phyloP scores from a whole-genome alignment of 495 filamentous ascomycete species.

The Trichoderma asperelloides region DNA sequence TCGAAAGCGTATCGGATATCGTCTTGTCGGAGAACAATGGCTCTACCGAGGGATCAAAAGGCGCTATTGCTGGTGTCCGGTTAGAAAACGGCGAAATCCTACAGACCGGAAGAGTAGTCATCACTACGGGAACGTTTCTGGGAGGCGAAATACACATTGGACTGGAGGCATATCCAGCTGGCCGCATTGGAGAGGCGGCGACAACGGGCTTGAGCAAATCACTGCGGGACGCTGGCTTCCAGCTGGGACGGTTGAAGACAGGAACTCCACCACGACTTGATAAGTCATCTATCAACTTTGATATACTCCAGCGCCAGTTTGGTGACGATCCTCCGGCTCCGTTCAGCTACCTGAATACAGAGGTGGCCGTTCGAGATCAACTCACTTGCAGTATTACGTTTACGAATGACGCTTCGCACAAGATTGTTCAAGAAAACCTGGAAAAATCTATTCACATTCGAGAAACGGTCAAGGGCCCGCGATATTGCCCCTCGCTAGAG shows the following conservation, averaged over 20 bases:
- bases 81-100: constrained; percentile 86
- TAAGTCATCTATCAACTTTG: constrained; percentile 73
- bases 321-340: constrained; percentile 83
- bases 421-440: constrained; percentile 76
- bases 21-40: constrained; percentile 50
- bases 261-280: constrained; percentile 88
- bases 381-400: constrained; percentile 74
- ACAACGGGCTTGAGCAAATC: constrained; percentile 92
- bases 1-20: constrained; percentile 89
- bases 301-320: constrained; percentile 55
- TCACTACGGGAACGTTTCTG: constrained; percentile 93
- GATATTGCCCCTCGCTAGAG: constrained; percentile 93
- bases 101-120: constrained; percentile 71
- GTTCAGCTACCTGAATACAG: constrained; percentile 82
- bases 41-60: constrained; percentile 44
- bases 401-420: constrained; percentile 75
- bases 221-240: constrained; percentile 79
- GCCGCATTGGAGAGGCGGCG: constrained; percentile 88
- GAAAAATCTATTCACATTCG: constrained; percentile 93
- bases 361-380: constrained; percentile 69
- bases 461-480: constrained; percentile 86
- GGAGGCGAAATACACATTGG: constrained; percentile 97
- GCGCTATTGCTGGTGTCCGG: constrained; percentile 74
- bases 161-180: constrained; percentile 71
- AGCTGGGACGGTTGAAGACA: constrained; percentile 86